Evolutionary conservation across 768 basidiomycete genomes (phyloP).

Genomic region (Pisolithus tinctorius): DNA sequence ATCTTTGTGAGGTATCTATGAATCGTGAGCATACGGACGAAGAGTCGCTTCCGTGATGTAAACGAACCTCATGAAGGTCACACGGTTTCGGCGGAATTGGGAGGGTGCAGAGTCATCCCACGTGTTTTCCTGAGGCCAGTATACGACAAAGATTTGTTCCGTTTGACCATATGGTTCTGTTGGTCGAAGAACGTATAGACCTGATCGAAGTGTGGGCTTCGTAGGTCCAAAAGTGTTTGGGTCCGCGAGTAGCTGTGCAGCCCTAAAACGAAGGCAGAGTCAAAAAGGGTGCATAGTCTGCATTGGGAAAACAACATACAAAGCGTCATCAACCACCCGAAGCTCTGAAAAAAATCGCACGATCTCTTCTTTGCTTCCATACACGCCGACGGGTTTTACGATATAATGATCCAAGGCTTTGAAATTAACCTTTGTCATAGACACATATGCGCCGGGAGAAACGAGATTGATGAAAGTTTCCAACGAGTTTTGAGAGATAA

Average conservation of each 20-base stretch:
- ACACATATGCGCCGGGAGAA: slow-evolving; percentile 41
- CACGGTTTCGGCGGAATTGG: slow-evolving; percentile 39
- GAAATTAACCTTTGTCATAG: slow-evolving; percentile 48
- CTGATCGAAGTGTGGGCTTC: slow-evolving; percentile 34
- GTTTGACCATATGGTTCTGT: neutral
- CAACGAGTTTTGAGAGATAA: slow-evolving; percentile 44
- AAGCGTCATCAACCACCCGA: slow-evolving; percentile 27
- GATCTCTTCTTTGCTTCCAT: slow-evolving; percentile 45
- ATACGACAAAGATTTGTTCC: slow-evolving; percentile 37
- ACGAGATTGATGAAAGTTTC: slow-evolving; percentile 37
- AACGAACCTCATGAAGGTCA: slow-evolving; percentile 50
- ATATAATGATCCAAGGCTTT: slow-evolving; percentile 34
- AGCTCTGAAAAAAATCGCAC: slow-evolving; percentile 34
- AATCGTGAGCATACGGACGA: neutral
- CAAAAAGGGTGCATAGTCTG: neutral
- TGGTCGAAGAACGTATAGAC: slow-evolving; percentile 36
- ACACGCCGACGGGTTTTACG: slow-evolving; percentile 43
- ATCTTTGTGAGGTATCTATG: slow-evolving; percentile 50
- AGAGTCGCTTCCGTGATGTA: neutral
- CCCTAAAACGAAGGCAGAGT: neutral
- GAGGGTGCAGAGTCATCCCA: slow-evolving; percentile 43
- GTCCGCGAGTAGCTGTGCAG: slow-evolving; percentile 3
- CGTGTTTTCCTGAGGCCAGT: slow-evolving; percentile 51
- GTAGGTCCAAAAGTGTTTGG: neutral
- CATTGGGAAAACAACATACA: slow-evolving; percentile 19